Evolutionary conservation across 2,329 filamentous ascomycete species (phyloP).

Genomic region (Nigrospora osmanthi): DNA sequence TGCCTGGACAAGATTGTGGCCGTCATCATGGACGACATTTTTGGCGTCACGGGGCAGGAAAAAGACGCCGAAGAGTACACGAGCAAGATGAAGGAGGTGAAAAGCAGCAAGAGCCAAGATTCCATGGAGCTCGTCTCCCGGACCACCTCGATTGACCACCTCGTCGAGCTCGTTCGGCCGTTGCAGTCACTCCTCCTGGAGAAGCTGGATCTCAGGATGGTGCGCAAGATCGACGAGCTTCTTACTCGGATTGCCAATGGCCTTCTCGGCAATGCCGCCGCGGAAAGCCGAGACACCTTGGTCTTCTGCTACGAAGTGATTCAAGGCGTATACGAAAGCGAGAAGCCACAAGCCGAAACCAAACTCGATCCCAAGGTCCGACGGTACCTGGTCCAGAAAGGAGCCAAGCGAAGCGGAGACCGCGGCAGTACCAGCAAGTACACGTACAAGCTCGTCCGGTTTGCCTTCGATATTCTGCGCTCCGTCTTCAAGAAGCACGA

Average conservation of each 20-base stretch:
- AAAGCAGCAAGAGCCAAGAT: constrained; percentile 96
- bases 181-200: constrained; percentile 73
- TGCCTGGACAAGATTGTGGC: constrained; percentile 71
- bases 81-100: constrained; percentile 94
- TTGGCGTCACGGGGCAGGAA: constrained; percentile 84
- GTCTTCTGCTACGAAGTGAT: constrained; percentile 94
- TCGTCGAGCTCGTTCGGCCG: constrained; percentile 71
- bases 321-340: constrained; percentile 70
- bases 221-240: constrained; percentile 85
- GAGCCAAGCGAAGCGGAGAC: constrained; percentile 65
- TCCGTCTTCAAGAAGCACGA: constrained; percentile 82
- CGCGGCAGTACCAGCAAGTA: constrained; percentile 69
- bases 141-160: constrained; percentile 65
- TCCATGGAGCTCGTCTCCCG: constrained; percentile 90
- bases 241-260: constrained; percentile 77
- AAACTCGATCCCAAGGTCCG: constrained; percentile 55
- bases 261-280: constrained; percentile 71
- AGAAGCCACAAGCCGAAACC: constrained; percentile 40
- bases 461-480: constrained; percentile 80
- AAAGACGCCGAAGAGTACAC: constrained; percentile 96
- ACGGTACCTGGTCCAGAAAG: constrained; percentile 75
- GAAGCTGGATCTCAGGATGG: constrained; percentile 73
- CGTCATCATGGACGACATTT: constrained; percentile 95
- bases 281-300: constrained; percentile 74
- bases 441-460: constrained; percentile 79